phyloP scores from a whole-genome alignment of 345 rosid species.

The Isatis tinctoria region DNA sequence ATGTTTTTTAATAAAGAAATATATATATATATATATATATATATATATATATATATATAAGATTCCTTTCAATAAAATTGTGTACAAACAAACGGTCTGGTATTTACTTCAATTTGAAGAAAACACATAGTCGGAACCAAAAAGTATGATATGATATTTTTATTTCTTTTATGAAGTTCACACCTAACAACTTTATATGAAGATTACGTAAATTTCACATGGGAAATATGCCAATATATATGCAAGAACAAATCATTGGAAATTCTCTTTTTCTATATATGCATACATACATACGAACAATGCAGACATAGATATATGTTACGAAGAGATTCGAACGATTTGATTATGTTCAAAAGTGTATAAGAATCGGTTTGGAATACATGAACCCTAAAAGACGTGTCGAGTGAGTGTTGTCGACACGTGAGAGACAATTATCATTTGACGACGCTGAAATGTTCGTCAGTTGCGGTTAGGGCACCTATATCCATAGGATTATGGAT shows the following conservation, averaged over 20 bases:
- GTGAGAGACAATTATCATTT: not conserved
- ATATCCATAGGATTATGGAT: no score
- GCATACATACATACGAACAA: not conserved
- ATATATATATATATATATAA: no score
- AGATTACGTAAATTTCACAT: not conserved
- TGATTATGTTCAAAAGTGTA: not conserved
- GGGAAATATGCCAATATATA: not conserved
- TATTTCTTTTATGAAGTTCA: no score
- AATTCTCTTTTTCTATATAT: not conserved
- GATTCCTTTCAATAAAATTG: no score
- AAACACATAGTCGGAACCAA: no score
- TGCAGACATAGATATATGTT: not conserved
- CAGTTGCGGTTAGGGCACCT: not conserved
- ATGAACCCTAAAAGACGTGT: conserved; percentile 11
- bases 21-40: no score
- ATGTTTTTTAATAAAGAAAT: no score
- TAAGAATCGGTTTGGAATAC: not conserved
- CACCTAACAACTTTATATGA: not conserved
- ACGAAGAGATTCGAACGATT: conserved; percentile 1
- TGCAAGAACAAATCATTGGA: not conserved
- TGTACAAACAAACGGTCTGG: no score
- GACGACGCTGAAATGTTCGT: not conserved
- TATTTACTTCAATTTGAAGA: no score
- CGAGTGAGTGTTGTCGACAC: not conserved
- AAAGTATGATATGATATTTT: no score